Evolutionary conservation across 2,329 filamentous ascomycete species (phyloP).

Genomic region (Exophiala sp.): DNA sequence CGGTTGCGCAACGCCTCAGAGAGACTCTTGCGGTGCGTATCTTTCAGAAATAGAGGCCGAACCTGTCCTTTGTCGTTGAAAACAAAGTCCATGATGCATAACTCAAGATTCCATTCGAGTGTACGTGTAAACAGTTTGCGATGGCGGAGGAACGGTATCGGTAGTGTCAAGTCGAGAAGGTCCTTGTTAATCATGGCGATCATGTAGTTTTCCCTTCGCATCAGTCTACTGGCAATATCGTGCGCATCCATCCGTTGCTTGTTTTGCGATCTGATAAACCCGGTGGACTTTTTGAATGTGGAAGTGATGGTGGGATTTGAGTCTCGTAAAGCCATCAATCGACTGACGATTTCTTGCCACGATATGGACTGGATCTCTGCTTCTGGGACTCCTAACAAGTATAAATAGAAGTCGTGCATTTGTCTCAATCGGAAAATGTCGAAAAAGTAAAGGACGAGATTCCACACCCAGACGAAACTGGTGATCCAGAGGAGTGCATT

Average conservation of each 20-base stretch:
- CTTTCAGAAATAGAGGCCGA: slow-evolving; percentile 77
- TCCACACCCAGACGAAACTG: slow-evolving; percentile 80
- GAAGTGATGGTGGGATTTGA: slow-evolving; percentile 79
- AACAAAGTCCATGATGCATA: slow-evolving; percentile 87
- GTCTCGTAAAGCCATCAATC: slow-evolving; percentile 79
- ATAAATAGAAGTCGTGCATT: slow-evolving; percentile 80
- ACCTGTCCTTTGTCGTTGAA: slow-evolving; percentile 89
- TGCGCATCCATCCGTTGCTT: slow-evolving; percentile 94
- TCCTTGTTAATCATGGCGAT: slow-evolving; percentile 98
- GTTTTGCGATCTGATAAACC: slow-evolving; percentile 73
- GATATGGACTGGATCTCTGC: slow-evolving; percentile 90
- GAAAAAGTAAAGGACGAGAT: slow-evolving; percentile 68
- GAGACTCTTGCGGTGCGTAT: slow-evolving; percentile 72
- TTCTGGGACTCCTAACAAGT: slow-evolving; percentile 78
- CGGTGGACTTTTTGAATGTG: slow-evolving; percentile 56
- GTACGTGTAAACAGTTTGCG: slow-evolving; percentile 84
- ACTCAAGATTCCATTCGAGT: slow-evolving; percentile 86
- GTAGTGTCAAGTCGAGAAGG: slow-evolving; percentile 79
- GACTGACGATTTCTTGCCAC: slow-evolving; percentile 85
- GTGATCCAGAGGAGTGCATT: slow-evolving; percentile 80
- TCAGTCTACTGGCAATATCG: slow-evolving; percentile 92
- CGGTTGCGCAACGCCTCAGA: slow-evolving; percentile 74
- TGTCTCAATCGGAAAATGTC: slow-evolving; percentile 70
- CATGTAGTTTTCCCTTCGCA: slow-evolving; percentile 95
- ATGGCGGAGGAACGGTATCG: slow-evolving; percentile 75